Evolutionary conservation across 768 basidiomycete species (phyloP), one percentile per base, ranked within the genome.

Genomic region (Lyophyllum decastes): DNA sequence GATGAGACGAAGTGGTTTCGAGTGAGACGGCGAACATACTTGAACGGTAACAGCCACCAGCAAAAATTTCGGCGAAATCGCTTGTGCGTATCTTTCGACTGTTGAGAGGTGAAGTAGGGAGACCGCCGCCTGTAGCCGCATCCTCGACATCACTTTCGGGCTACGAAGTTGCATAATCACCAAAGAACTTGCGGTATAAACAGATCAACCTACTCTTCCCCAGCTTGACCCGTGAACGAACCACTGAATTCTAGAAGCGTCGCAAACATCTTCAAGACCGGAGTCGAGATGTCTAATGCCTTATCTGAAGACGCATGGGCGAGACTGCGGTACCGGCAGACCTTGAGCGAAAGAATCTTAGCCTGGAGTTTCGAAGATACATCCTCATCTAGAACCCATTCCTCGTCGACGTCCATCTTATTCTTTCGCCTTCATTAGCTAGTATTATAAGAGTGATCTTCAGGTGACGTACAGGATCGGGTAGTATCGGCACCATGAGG

Each of bases 41-140:
- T 97, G 94, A 17, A 90, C 81, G 0, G 83, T 83, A 41, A 93
- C 77, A 0, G 89, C 88, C 26, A 98, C 67, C 60, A 78, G 76
- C 38, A 89, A 71, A 64, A 97, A 95, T 63, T 83, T 81, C 2
- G 74, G 73, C 21, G 78, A 66, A 21, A 95, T 81, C 7, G 78
- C 77, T 26, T 76, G 74, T 10, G 85, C 81, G 69, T 85, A 95
- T 2, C 63, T 66, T 34, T 81, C 73, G 4, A 89, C 76, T 0
- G 84, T 80, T 1, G 84, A 82, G 11, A 99, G 76, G 67, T 94
- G 93, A 26, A 97, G 74, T 47, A 98, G 68, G 3, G 89, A 93
- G 3, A 88, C 73, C 0, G 89, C 89, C 4, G 95, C 93, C 66
- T 92, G 88, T 8, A 98, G 74, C 27, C 96, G 84, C 73, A 98